Conservation (phyloP, 2,329 filamentous ascomycete genomes). For the Fonsecaea monophora region DNA sequence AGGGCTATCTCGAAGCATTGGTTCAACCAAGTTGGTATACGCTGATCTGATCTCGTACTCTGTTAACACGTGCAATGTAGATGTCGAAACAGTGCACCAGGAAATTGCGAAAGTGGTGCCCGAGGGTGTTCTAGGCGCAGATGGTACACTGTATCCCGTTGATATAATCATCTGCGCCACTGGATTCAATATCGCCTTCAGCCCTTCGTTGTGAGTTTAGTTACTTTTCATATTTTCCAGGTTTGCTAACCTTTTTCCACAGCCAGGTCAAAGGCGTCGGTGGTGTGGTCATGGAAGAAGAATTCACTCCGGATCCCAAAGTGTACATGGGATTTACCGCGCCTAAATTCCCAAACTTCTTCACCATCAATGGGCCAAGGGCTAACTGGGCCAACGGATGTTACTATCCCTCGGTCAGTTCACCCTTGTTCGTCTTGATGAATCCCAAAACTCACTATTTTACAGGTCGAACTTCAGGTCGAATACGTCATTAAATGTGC, state of each 20-base stretch:
- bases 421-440: too few species aligned
- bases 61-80: too few species aligned
- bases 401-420: conserved; percentile 27
- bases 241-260: conserved; percentile 42
- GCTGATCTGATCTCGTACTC: too few species aligned
- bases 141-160: conserved; percentile 48
- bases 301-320: conserved; percentile 43
- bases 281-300: conserved; percentile 32
- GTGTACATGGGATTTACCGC: conserved; percentile 46
- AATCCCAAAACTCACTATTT: too few species aligned
- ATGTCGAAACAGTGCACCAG: conserved; percentile 39
- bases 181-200: conserved; percentile 47
- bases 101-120: conserved; percentile 50
- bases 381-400: conserved; percentile 31
- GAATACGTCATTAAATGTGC: conserved; percentile 47
- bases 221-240: conserved; percentile 29
- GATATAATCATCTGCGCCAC: conserved; percentile 53
- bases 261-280: conserved; percentile 35
- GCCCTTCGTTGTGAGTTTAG: conserved; percentile 18
- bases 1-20: conserved; percentile 59
- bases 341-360: conserved; percentile 47
- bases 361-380: conserved; percentile 43
- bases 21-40: conserved; percentile 40
- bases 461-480: conserved; percentile 36
- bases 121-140: conserved; percentile 49